A percentile compares a stretch with the other conserved stretches of the same genome.
Conservation (phyloP, 768 basidiomycete genomes). For the Boletus vermiculosoides region DNA sequence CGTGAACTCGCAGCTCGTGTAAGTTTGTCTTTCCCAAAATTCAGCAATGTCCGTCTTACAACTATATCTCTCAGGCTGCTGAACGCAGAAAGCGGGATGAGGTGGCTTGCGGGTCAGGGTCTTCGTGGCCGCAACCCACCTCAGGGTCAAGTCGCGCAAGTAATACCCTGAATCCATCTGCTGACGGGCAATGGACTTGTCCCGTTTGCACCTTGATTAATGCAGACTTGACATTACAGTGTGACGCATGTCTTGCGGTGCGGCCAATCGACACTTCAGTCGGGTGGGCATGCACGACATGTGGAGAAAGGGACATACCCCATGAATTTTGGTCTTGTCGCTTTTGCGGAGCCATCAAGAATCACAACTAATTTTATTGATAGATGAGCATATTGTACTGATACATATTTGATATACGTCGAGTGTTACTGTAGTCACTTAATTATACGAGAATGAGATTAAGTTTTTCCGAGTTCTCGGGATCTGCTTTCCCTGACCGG, state of each 20-base stretch:
- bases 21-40: slow-evolving; percentile 40
- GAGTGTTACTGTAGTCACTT: neutral
- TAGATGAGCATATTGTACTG: neutral
- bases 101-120: slow-evolving; percentile 68
- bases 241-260: slow-evolving; percentile 55
- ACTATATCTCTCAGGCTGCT: slow-evolving; percentile 61
- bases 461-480: slow-evolving; percentile 73
- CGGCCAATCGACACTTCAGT: slow-evolving; percentile 36
- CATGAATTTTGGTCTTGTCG: slow-evolving; percentile 74
- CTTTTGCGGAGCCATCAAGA: slow-evolving; percentile 69
- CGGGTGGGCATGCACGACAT: slow-evolving; percentile 67
- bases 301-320: slow-evolving; percentile 60
- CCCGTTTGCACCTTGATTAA: slow-evolving; percentile 69
- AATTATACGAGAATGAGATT: slow-evolving; percentile 34
- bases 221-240: slow-evolving; percentile 44
- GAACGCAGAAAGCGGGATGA: slow-evolving; percentile 75
- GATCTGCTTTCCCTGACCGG: slow-evolving; percentile 44
- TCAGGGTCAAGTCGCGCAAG: slow-evolving; percentile 8
- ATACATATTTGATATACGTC: no score
- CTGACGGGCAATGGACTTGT: slow-evolving; percentile 48
- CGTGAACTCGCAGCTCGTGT: slow-evolving; percentile 65
- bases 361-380: slow-evolving; percentile 19
- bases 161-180: neutral
- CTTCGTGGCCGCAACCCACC: no score
- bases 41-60: slow-evolving; percentile 1